A percentile compares a stretch with the other conserved stretches of the same genome.
These are phyloP conservation scores for Penicillium maclennaniae DNA, from an alignment of 495 filamentous ascomycete genomes.

Conservation along the genomic window DNA sequence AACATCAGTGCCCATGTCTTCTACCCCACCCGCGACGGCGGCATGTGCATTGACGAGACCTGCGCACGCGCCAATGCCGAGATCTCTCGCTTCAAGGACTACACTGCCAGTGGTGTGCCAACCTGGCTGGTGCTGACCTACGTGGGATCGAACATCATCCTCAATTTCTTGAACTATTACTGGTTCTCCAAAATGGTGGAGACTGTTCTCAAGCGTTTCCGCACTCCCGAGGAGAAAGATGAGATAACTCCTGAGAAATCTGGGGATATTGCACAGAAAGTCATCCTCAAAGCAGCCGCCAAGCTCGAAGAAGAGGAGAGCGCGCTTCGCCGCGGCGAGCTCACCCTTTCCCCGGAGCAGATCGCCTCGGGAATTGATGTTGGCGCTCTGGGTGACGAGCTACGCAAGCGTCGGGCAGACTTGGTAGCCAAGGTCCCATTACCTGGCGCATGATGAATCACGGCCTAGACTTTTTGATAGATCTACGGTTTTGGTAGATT, in stretches of 20 bases:
- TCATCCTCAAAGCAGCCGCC: slow-evolving; percentile 37
- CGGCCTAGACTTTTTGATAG: not conserved
- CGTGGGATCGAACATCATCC: slow-evolving; percentile 67
- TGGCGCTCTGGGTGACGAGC: slow-evolving; percentile 18
- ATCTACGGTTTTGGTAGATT: slow-evolving; percentile 2
- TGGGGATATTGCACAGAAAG: slow-evolving; percentile 31
- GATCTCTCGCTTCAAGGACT: slow-evolving; percentile 50
- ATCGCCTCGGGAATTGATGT: slow-evolving; percentile 28
- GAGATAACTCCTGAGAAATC: slow-evolving; percentile 11
- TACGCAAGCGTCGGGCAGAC: slow-evolving; percentile 28
- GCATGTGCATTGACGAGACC: slow-evolving; percentile 31
- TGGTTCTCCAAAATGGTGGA: slow-evolving; percentile 98
- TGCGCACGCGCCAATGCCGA: slow-evolving; percentile 40
- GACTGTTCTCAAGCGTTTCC: slow-evolving; percentile 84
- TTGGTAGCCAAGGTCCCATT: slow-evolving; percentile 20
- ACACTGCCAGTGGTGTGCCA: slow-evolving; percentile 53
- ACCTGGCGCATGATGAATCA: slow-evolving; percentile 8
- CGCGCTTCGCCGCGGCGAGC: slow-evolving; percentile 26
- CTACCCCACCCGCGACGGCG: slow-evolving; percentile 25
- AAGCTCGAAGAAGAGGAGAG: slow-evolving; percentile 36
- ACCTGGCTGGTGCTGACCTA: slow-evolving; percentile 78
- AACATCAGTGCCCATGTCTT: slow-evolving; percentile 38
- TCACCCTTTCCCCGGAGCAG: slow-evolving; percentile 15
- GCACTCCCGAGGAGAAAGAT: slow-evolving; percentile 25
- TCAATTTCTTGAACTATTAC: slow-evolving; percentile 88